Evolutionary conservation across 305 asterid genomes (phyloP).

Genomic region (Stenogyne calaminthoides): DNA sequence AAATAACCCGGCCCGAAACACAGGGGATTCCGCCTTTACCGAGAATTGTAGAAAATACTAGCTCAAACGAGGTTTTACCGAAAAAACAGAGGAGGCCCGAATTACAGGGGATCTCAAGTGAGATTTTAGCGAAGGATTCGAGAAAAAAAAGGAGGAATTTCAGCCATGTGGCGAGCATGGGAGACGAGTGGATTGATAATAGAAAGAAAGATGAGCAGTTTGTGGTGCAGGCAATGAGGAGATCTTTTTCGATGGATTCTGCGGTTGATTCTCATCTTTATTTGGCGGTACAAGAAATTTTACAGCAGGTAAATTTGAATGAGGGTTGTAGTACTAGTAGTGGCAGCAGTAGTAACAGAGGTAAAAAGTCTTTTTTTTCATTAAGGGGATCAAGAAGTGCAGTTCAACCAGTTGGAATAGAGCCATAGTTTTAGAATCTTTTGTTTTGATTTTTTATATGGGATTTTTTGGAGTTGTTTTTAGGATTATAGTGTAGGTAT

Average conservation of each 20-base stretch:
- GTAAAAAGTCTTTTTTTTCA: conserved; percentile 71
- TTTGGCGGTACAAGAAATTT: conserved; percentile 64
- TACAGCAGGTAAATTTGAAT: conserved; percentile 30
- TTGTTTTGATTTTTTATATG: neutral
- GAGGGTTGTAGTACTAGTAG: conserved; percentile 57
- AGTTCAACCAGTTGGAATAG: conserved; percentile 59
- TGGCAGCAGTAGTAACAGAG: conserved; percentile 53
- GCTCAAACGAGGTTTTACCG: conserved; percentile 37
- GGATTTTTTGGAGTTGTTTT: neutral
- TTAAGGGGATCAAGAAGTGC: conserved; percentile 67
- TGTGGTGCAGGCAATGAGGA: conserved; percentile 58
- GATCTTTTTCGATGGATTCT: conserved; percentile 93
- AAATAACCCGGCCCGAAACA: conserved; percentile 40
- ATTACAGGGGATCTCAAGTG: conserved; percentile 18
- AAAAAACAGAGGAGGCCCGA: conserved; percentile 25
- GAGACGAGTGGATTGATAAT: conserved; percentile 75
- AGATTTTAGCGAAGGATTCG: conserved; percentile 31
- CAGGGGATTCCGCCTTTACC: conserved; percentile 31
- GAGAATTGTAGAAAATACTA: conserved; percentile 34
- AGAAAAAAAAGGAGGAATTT: conserved; percentile 36
- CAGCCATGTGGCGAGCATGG: conserved; percentile 53
- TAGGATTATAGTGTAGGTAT: neutral
- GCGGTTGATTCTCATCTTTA: conserved; percentile 65
- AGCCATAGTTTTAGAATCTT: conserved; percentile 24
- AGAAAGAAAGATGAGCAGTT: conserved; percentile 62